Conservation (phyloP, 352 stramenopile genomes). For the Phytophthora lateralis region DNA sequence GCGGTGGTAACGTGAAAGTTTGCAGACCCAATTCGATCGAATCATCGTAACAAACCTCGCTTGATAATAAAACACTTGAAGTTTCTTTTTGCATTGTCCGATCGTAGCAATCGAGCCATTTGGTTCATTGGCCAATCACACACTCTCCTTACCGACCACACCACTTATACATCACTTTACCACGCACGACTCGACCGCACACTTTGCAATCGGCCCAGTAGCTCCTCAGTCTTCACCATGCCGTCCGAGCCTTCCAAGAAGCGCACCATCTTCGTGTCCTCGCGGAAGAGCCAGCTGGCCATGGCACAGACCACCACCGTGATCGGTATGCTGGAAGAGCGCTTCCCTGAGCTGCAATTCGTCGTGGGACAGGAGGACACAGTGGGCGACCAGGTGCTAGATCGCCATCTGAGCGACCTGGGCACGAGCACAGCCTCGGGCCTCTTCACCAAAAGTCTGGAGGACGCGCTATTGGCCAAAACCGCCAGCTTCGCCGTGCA, state of each 20-base stretch:
- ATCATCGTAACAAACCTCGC: not conserved
- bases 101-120: not conserved
- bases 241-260: slow-evolving; percentile 11
- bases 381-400: slow-evolving; percentile 81
- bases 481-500: slow-evolving; percentile 85
- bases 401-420: slow-evolving; percentile 79
- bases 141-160: not conserved
- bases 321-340: slow-evolving; percentile 75
- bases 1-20: not conserved
- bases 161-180: not conserved
- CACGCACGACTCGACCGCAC: slow-evolving; percentile 5
- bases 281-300: slow-evolving; percentile 87
- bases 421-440: slow-evolving; percentile 70
- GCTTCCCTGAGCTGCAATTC: slow-evolving; percentile 72
- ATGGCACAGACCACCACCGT: slow-evolving; percentile 90
- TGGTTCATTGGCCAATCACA: not conserved
- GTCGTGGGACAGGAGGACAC: slow-evolving; percentile 83
- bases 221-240: not conserved
- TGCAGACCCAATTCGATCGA: not conserved
- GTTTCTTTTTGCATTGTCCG: too few relatives aligned
- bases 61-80: too few relatives aligned
- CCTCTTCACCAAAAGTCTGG: slow-evolving; percentile 91
- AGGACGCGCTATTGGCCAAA: slow-evolving; percentile 73
- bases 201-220: slow-evolving; percentile 8
- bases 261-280: slow-evolving; percentile 82